These are phyloP conservation scores for Leishmania lainsoni DNA, from an alignment of 208 protist genomes.

Conservation along the genomic window DNA sequence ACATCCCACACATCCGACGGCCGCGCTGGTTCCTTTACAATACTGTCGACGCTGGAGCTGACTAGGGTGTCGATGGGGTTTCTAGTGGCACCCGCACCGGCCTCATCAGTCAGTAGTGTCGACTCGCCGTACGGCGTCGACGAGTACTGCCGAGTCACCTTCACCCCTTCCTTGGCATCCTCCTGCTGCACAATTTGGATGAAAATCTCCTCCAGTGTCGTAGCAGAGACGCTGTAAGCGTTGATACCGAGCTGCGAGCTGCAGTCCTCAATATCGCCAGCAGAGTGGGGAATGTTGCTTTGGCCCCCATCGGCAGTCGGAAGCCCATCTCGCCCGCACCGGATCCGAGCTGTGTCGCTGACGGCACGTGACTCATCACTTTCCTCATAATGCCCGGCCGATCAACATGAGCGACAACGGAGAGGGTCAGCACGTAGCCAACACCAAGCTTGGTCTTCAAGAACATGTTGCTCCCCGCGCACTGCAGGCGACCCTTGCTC, in stretches of 20 bases:
- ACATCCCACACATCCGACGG: slow-evolving; percentile 49
- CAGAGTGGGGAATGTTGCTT: slow-evolving; percentile 41
- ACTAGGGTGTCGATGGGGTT: slow-evolving; percentile 1
- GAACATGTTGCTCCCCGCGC: slow-evolving; percentile 61
- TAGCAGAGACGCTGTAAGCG: slow-evolving; percentile 58
- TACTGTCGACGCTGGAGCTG: not conserved
- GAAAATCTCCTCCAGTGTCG: slow-evolving; percentile 83
- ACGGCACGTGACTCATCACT: slow-evolving; percentile 28
- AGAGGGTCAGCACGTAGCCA: slow-evolving; percentile 58
- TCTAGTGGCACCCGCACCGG: not conserved
- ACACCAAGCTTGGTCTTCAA: slow-evolving; percentile 64
- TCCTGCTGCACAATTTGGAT: slow-evolving; percentile 53
- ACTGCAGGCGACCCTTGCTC: slow-evolving; percentile 61
- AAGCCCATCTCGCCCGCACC: slow-evolving; percentile 45
- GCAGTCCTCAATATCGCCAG: slow-evolving; percentile 48
- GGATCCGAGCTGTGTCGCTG: slow-evolving; percentile 34
- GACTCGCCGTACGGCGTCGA: not conserved
- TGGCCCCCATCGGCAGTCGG: slow-evolving; percentile 48
- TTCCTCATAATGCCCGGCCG: slow-evolving; percentile 12
- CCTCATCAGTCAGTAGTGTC: not conserved
- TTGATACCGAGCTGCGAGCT: slow-evolving; percentile 39
- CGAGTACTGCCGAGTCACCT: slow-evolving; percentile 1
- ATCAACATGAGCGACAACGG: slow-evolving; percentile 38
- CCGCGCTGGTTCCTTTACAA: not conserved
- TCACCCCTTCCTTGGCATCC: slow-evolving; percentile 26